Conservation (phyloP, 441 rosid genomes). For the Adansonia grandidieri region DNA sequence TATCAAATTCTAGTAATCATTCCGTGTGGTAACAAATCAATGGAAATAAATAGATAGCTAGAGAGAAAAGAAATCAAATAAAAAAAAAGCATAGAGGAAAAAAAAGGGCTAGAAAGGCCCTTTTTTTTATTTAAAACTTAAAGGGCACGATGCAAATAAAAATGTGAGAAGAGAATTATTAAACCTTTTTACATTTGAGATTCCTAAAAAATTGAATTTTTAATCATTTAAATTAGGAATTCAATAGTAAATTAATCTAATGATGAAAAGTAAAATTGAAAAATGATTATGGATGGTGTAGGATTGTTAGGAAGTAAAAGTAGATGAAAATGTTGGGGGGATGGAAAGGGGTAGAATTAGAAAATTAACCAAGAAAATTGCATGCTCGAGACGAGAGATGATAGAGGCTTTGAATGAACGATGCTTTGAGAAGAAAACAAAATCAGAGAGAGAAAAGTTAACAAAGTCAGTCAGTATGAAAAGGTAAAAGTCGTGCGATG, state of each 20-base stretch:
- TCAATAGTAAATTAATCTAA: background rate
- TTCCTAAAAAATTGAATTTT: too few species aligned
- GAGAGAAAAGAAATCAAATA: too few species aligned
- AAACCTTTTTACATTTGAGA: too few species aligned
- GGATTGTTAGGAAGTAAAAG: background rate
- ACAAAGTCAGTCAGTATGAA: conserved; percentile 31
- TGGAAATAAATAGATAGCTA: too few species aligned
- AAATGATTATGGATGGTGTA: background rate
- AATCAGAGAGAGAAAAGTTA: conserved; percentile 25
- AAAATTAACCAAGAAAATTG: background rate
- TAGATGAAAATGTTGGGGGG: background rate
- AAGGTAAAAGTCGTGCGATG: conserved; percentile 51
- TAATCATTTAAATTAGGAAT: too few species aligned
- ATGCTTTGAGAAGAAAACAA: background rate
- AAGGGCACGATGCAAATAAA: too few species aligned
- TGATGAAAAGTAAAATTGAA: background rate
- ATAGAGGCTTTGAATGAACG: background rate
- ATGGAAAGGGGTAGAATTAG: background rate
- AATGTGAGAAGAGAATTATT: too few species aligned
- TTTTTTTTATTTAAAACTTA: too few species aligned
- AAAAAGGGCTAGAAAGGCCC: too few species aligned
- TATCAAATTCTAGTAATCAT: too few species aligned
- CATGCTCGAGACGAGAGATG: background rate
- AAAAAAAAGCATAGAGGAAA: too few species aligned
- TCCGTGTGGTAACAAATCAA: too few species aligned